Evolutionary conservation across 164 flowering plant species (phyloP), one percentile per base, ranked within the genome.

Genomic region (Liriodendron chinense): DNA sequence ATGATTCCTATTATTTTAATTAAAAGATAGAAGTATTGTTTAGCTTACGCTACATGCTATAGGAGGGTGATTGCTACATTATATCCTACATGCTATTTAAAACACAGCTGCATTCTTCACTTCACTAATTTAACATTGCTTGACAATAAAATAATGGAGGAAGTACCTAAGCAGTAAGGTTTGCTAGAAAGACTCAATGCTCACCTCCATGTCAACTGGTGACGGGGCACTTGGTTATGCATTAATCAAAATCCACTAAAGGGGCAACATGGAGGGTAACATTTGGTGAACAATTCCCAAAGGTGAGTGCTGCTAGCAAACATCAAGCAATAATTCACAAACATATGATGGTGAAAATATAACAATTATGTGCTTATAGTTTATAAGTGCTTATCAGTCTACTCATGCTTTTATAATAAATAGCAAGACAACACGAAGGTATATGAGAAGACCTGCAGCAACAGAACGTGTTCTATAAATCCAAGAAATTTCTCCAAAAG

Each of bases 381-480:
- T 20, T 18, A 26, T 2, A 34, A 2, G 43, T 34, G 43, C 34
- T 24, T 66, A 9, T 56, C 6, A 63, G 9, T 22, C 9, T 13
- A 63, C 20, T 22, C 66, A 63, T 63, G 66, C 66, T 22, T 63
- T n/a, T 22, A 12, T 34, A 57, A 57, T 20, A 16, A 57, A 57
- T 57, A 57, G n/a, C 62, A 57, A 20, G 20, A 21, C 66, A 63
- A 22, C 20, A n/a, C 7, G n/a, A 63, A n/a, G 24, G 24, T 47
- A 63, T 47, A 59, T 12, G 70, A 65, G 74, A 78, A 79, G 26
- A 95, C 99, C 96, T 90, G 84, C 69, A 82, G 86, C 67, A 83
- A 83, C 68, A 96, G 75, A 7, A 83, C 79, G 66, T 68, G 76
- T 77, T 86, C 92, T 28, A 90, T 69, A 77, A 90, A 96, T 25